These are phyloP conservation scores for Metschnikowia chrysomelidarum DNA, from an alignment of 805 yeast genomes.

Conservation along the genomic window DNA sequence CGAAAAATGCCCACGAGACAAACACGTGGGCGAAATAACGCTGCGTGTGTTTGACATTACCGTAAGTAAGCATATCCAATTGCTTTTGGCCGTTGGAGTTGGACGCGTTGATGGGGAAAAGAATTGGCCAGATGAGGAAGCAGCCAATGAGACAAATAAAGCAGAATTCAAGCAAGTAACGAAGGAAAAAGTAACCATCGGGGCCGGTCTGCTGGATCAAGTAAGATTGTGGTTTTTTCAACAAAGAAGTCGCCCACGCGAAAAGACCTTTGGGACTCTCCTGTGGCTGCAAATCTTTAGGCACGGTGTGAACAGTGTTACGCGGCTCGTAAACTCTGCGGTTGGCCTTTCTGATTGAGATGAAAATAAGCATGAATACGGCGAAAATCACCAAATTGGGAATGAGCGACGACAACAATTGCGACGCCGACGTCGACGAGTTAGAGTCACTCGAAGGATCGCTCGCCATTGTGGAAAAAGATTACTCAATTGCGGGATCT, in stretches of 20 bases:
- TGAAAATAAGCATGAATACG: constrained; percentile 40
- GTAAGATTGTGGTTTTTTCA: constrained; percentile 57
- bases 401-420: constrained; percentile 48
- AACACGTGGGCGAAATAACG: constrained; percentile 74
- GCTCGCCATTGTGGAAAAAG: constrained; percentile 5
- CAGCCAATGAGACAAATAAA: constrained; percentile 53
- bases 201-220: constrained; percentile 67
- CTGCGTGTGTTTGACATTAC: constrained; percentile 62
- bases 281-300: constrained; percentile 44
- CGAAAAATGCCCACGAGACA: constrained; percentile 71
- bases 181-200: constrained; percentile 74
- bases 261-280: constrained; percentile 45
- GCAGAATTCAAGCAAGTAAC: constrained; percentile 59
- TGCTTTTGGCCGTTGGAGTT: constrained; percentile 57
- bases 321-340: constrained; percentile 55
- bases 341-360: constrained; percentile 42
- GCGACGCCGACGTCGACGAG: constrained; percentile 42
- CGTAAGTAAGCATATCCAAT: constrained; percentile 61
- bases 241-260: constrained; percentile 53
- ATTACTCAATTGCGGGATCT: not conserved
- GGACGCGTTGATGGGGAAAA: constrained; percentile 73
- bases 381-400: constrained; percentile 43
- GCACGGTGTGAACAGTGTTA: constrained; percentile 43
- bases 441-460: not conserved
- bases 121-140: constrained; percentile 59